phyloP scores from a whole-genome alignment of 352 stramenopile genomes.

The Ophiocytium majus region DNA sequence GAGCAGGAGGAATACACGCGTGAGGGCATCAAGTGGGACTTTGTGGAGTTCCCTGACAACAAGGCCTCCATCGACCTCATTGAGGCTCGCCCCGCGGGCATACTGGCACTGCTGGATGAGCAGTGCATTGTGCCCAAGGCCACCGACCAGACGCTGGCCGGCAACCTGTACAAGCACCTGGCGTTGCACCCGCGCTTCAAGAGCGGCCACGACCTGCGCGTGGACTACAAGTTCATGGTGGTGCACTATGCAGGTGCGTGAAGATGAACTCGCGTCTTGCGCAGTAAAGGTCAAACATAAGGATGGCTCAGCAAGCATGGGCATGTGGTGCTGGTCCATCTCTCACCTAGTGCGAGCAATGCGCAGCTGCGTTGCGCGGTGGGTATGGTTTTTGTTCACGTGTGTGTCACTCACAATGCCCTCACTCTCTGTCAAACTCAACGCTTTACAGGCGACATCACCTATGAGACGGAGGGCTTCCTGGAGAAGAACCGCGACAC shows the following conservation, averaged over 20 bases:
- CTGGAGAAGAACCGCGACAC: slow-evolving; percentile 93
- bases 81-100: slow-evolving; percentile 56
- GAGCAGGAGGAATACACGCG: slow-evolving; percentile 77
- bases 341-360: neutral
- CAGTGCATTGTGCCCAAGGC: slow-evolving; percentile 65
- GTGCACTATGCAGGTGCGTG: slow-evolving; percentile 66
- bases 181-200: neutral
- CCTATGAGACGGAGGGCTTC: slow-evolving; percentile 85
- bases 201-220: slow-evolving; percentile 60
- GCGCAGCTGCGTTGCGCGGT: neutral
- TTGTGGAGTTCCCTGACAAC: slow-evolving; percentile 82
- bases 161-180: slow-evolving; percentile 51
- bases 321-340: neutral
- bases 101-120: slow-evolving; percentile 75
- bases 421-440: slow-evolving; percentile 58
- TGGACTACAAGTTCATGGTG: slow-evolving; percentile 66
- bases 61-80: slow-evolving; percentile 61
- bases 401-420: neutral
- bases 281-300: neutral
- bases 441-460: slow-evolving; percentile 78
- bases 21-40: slow-evolving; percentile 79
- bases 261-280: neutral
- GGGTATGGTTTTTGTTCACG: neutral
- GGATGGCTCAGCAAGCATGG: neutral
- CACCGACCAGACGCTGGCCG: slow-evolving; percentile 50